Conservation (phyloP, 495 filamentous ascomycete species). For the Tuber indicum region DNA sequence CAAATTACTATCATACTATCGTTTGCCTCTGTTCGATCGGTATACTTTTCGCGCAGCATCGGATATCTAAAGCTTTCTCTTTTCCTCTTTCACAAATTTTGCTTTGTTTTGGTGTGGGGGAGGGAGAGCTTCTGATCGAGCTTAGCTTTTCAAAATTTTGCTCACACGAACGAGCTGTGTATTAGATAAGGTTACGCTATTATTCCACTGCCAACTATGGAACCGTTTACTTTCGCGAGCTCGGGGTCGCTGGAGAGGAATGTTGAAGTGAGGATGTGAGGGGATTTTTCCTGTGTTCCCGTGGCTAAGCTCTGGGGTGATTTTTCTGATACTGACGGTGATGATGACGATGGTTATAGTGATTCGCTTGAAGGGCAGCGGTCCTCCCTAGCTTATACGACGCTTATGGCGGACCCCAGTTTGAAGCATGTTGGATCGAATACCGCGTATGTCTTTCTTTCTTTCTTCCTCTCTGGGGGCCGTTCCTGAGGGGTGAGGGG, state of each 20-base stretch:
- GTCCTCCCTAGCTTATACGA: slow-evolving; percentile 68
- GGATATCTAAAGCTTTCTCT: slow-evolving; percentile 9
- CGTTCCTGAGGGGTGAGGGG: slow-evolving; percentile 23
- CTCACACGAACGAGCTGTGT: slow-evolving; percentile 3
- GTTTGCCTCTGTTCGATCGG: neutral
- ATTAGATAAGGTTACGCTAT: slow-evolving; percentile 6
- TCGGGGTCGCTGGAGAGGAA: slow-evolving; percentile 71
- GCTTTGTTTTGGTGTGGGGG: neutral
- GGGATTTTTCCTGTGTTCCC: slow-evolving; percentile 15
- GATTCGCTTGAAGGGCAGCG: slow-evolving; percentile 83
- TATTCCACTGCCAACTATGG: slow-evolving; percentile 53
- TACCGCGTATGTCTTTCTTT: slow-evolving; percentile 46
- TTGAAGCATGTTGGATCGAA: slow-evolving; percentile 81
- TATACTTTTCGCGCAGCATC: neutral
- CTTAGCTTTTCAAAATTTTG: neutral
- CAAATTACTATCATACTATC: neutral
- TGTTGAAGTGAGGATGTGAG: slow-evolving; percentile 77
- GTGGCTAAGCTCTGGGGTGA: slow-evolving; percentile 13
- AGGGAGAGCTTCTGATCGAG: neutral
- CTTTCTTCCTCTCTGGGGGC: neutral
- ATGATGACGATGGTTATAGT: slow-evolving; percentile 46
- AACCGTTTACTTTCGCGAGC: slow-evolving; percentile 87
- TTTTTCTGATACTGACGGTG: neutral
- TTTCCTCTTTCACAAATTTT: neutral
- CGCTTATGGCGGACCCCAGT: slow-evolving; percentile 66